These are phyloP conservation scores for Monosporozyma aerobia DNA, from an alignment of 805 yeast species.

Conservation along the genomic window DNA sequence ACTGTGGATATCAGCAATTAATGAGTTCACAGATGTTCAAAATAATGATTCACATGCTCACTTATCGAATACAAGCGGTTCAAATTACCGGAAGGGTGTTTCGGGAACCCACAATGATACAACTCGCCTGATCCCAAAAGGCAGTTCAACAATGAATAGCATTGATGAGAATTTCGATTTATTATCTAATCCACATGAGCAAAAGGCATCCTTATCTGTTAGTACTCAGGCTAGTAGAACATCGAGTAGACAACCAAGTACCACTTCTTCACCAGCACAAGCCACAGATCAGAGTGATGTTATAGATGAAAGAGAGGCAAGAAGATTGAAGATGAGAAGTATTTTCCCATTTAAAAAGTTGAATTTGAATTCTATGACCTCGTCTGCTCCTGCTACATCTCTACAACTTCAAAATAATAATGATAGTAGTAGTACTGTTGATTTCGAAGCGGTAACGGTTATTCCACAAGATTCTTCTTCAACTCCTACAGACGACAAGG, in stretches of 20 bases:
- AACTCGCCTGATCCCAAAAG: slow-evolving; percentile 3
- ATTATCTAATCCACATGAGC: slow-evolving; percentile 14
- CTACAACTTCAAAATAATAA: not conserved
- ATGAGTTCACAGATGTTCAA: slow-evolving; percentile 25
- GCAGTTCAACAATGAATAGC: not conserved
- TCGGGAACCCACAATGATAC: not conserved
- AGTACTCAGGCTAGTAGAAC: not conserved
- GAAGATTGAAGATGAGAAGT: slow-evolving; percentile 45
- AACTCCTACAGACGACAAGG: not conserved
- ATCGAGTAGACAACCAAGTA: not conserved
- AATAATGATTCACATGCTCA: slow-evolving; percentile 1
- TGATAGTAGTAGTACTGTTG: not conserved
- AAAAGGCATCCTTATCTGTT: not conserved
- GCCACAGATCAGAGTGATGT: slow-evolving; percentile 4
- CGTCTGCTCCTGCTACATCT: not conserved
- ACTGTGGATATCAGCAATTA: slow-evolving; percentile 50
- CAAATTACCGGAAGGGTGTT: not conserved
- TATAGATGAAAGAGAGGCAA: slow-evolving; percentile 32
- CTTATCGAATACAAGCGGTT: not conserved
- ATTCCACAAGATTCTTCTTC: slow-evolving; percentile 6
- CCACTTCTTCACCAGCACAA: slow-evolving; percentile 10
- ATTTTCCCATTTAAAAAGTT: slow-evolving; percentile 48
- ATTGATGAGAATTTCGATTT: slow-evolving; percentile 10
- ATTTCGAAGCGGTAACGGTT: slow-evolving; percentile 8
- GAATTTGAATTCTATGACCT: slow-evolving; percentile 2